Conservation (phyloP, 2,329 filamentous ascomycete species). For the Coniochaeta sp. region DNA sequence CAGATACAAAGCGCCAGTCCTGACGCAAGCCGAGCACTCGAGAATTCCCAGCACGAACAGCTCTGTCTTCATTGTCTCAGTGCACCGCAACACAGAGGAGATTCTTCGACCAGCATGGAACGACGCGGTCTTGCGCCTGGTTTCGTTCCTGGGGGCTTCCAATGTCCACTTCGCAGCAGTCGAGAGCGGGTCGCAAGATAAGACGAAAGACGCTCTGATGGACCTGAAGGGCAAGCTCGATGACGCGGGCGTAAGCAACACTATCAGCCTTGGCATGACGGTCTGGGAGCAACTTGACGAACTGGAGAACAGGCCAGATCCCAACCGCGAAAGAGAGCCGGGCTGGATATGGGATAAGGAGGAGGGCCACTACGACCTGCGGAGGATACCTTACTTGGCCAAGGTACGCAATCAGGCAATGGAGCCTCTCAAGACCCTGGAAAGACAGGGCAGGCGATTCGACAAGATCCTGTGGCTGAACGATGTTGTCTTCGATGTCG, state of each 20-base stretch:
- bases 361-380: conserved; percentile 43
- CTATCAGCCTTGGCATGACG: conserved; percentile 49
- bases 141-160: conserved; percentile 47
- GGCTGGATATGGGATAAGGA: conserved; percentile 56
- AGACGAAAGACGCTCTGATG: conserved; percentile 54
- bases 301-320: conserved; percentile 31
- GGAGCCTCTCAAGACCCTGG: conserved; percentile 46
- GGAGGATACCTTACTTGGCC: conserved; percentile 63
- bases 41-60: neutral
- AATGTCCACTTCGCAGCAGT: conserved; percentile 61
- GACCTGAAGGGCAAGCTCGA: conserved; percentile 49
- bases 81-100: conserved; percentile 59
- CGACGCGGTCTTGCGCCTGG: conserved; percentile 46
- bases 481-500: conserved; percentile 51
- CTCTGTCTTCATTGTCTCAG: neutral
- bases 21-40: neutral
- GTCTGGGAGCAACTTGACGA: conserved; percentile 49
- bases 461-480: conserved; percentile 54
- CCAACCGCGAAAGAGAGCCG: conserved; percentile 26
- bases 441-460: conserved; percentile 39
- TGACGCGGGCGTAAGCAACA: conserved; percentile 39
- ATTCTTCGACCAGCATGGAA: conserved; percentile 56
- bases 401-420: conserved; percentile 56
- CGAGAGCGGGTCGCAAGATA: conserved; percentile 62
- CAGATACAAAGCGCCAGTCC: neutral